Conservation (phyloP, 2,329 filamentous ascomycete genomes). For the Cercospora citrullina region DNA sequence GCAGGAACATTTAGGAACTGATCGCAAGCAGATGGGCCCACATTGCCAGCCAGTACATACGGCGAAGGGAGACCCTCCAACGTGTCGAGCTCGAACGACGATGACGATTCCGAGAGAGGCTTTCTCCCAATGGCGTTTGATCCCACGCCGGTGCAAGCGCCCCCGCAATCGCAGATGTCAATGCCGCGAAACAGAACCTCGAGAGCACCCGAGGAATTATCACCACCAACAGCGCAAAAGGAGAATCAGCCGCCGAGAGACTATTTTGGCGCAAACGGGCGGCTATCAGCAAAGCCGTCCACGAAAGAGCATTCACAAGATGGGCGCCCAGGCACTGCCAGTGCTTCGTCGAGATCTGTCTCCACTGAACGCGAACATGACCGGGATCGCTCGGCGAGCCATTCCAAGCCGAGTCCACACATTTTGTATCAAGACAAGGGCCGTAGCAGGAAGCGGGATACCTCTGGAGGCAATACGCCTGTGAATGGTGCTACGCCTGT, state of each 20-base stretch:
- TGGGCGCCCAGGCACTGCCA: constrained; percentile 35
- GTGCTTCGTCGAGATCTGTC: constrained; percentile 45
- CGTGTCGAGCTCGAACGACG: constrained; percentile 61
- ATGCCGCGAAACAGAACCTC: constrained; percentile 33
- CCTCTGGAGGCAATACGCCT: constrained; percentile 33
- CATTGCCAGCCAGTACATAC: constrained; percentile 74
- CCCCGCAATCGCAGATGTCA: constrained; percentile 23
- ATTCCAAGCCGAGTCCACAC: constrained; percentile 67
- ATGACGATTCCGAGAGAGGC: constrained; percentile 52
- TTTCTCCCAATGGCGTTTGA: constrained; percentile 55
- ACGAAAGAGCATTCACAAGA: constrained; percentile 46
- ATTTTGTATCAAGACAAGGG: constrained; percentile 89
- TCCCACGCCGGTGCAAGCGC: constrained; percentile 43
- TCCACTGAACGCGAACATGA: constrained; percentile 47
- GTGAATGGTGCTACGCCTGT: constrained; percentile 34
- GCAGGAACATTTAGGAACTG: constrained; percentile 7
- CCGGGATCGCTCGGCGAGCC: constrained; percentile 29
- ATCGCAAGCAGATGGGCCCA: constrained; percentile 57
- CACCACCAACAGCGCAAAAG: constrained; percentile 30
- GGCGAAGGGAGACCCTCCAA: constrained; percentile 74
- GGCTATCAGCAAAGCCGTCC: constrained; percentile 36
- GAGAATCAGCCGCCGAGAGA: constrained; percentile 42
- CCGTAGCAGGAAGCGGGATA: constrained; percentile 53
- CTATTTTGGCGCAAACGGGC: constrained; percentile 43
- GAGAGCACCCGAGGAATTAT: constrained; percentile 25